phyloP scores from a whole-genome alignment of 176 grass and related monocot species.

The Oryza punctata region DNA sequence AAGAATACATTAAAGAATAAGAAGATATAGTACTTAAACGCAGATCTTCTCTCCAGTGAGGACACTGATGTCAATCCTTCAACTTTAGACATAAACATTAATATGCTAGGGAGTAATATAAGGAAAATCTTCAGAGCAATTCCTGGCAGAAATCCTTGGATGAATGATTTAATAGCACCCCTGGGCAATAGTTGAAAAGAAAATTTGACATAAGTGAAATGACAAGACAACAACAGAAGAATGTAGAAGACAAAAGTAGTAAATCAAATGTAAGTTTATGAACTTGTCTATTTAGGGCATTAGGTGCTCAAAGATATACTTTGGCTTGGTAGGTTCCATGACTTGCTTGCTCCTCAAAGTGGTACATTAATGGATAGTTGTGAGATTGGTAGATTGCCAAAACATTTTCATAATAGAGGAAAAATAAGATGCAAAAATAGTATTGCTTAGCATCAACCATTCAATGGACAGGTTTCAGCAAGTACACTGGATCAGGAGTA shows the following conservation, averaged over 20 bases:
- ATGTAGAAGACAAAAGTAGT: constrained; percentile 17
- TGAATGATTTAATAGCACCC: constrained; percentile 71
- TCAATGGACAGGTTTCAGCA: not conserved
- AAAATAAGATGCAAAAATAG: not conserved
- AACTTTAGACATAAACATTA: constrained; percentile 99
- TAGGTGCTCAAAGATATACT: not conserved
- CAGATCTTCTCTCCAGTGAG: constrained; percentile 71
- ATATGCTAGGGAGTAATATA: constrained; percentile 90
- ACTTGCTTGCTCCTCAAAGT: not conserved
- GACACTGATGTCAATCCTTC: constrained; percentile 82
- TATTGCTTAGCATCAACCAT: not conserved
- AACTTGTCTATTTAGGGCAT: not conserved
- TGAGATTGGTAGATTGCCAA: not conserved
- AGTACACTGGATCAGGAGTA: not conserved
- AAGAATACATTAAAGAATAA: constrained; percentile 91
- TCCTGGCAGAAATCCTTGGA: constrained; percentile 98
- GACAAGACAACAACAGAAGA: not conserved
- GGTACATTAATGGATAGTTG: not conserved
- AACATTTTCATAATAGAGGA: not conserved
- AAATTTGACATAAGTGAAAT: constrained; percentile 33
- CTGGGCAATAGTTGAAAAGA: constrained; percentile 39
- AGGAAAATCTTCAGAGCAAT: constrained; percentile 98
- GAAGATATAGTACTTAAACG: constrained; percentile 92
- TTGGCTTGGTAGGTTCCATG: not conserved
- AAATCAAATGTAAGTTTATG: constrained; percentile 14